Evolutionary conservation across 2,329 filamentous ascomycete genomes (phyloP), one percentile per base, ranked within the genome.

Genomic region (Alternaria angustiovoidea): DNA sequence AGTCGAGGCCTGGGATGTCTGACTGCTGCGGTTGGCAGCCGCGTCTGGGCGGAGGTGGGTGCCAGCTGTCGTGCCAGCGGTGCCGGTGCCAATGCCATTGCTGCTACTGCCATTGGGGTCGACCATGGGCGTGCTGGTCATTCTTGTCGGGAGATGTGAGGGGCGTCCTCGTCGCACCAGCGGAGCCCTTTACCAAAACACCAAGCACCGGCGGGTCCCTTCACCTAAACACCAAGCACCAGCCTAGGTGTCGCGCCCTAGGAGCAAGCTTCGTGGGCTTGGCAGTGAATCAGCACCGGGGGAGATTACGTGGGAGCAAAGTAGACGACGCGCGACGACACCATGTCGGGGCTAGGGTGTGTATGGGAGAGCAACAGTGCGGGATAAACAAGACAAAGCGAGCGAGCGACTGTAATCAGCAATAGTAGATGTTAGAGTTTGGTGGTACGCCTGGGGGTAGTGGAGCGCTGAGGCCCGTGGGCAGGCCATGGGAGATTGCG

Each of bases 101-200:
- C 30, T 30, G 24, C 48, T 41, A 46, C 34, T 48, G 41, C 20
- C 56, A 54, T 9, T 24, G 8, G 66, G 67, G 57, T 77, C 74
- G 54, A 64, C 69, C 67, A 71, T 68, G 69, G 73, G 61, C 62
- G 44, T 65, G 70, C 68, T 64, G 63, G 67, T 67, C 75, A 77
- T 77, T 56, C 68, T 70, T 65, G 42, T 36, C 43, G 55, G 60
- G 39, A 39, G 34, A 54, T 59, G 55, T 55, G 62, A 67, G 67
- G 64, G 67, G 58, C 55, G 32, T 64, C 59, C 62, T 64, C 59
- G 68, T 67, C 63, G 63, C 66, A 63, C 63, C 61, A 66, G 64
- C 64, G 54, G 58, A 52, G 43, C 49, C 62, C 51, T 44, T 60
- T 20, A 20, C 2, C n/a, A 20, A 4, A 39, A 39, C 38, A 54